Conservation (phyloP, 768 basidiomycete species). For the Rubroboletus satanas region DNA sequence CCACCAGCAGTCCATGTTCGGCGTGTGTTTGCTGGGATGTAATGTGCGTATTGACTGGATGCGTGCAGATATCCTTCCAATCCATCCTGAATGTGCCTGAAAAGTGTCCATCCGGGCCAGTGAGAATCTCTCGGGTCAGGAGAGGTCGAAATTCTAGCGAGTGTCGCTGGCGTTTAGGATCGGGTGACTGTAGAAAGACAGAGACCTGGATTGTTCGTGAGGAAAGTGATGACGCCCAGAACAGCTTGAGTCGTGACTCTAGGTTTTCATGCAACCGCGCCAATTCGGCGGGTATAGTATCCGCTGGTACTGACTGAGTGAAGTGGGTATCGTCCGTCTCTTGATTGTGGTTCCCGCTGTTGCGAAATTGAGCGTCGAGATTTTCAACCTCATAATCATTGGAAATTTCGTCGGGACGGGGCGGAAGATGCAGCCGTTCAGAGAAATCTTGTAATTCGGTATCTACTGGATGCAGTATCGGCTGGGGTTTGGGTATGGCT, state of each 20-base stretch:
- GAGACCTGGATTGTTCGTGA: constrained; percentile 59
- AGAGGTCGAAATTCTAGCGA: constrained; percentile 44
- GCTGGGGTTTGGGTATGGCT: constrained; percentile 57
- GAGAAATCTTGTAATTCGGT: constrained; percentile 31
- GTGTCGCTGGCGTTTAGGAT: constrained; percentile 24
- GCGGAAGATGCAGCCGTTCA: constrained; percentile 42
- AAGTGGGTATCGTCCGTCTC: constrained; percentile 15
- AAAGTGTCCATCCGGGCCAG: constrained; percentile 72
- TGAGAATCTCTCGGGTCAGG: constrained; percentile 46
- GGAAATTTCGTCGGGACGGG: constrained; percentile 54
- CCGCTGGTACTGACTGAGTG: constrained; percentile 20
- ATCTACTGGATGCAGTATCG: constrained; percentile 17
- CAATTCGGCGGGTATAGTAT: constrained; percentile 32
- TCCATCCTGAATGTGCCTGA: constrained; percentile 54
- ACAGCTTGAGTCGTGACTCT: constrained; percentile 68
- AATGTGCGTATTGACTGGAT: constrained; percentile 55
- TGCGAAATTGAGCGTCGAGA: constrained; percentile 51
- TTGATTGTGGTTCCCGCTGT: constrained; percentile 19
- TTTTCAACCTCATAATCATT: constrained; percentile 55
- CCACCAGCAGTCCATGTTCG: constrained; percentile 50
- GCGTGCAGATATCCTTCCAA: constrained; percentile 66
- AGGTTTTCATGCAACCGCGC: constrained; percentile 69
- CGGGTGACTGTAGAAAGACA: constrained; percentile 42
- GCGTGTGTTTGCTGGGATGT: constrained; percentile 46
- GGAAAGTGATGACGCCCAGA: constrained; percentile 74